phyloP scores from a whole-genome alignment of 805 yeast genomes.

The Wickerhamomyces hampshirensis region DNA sequence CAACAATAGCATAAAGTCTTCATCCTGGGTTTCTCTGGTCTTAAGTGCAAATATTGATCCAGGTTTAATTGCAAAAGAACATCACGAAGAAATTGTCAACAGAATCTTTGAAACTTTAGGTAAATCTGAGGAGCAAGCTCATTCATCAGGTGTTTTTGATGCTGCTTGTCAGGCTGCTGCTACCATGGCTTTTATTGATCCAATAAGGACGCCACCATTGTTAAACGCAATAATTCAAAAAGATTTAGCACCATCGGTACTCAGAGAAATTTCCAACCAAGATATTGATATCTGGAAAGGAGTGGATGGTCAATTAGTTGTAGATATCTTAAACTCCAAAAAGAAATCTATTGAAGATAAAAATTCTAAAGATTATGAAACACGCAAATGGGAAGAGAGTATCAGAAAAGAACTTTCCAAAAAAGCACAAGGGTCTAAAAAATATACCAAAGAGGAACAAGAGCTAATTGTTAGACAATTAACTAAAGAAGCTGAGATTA shows the following conservation, averaged over 20 bases:
- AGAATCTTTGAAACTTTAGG: constrained; percentile 19
- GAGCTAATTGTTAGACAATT: constrained; percentile 57
- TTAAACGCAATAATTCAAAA: constrained; percentile 37
- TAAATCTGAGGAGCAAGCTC: constrained; percentile 11
- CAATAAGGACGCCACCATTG: constrained; percentile 49
- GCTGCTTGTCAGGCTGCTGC: constrained; percentile 48
- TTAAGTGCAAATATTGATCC: constrained; percentile 62
- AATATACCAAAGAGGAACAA: constrained; percentile 76
- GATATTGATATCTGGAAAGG: constrained; percentile 64
- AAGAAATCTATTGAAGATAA: constrained; percentile 50
- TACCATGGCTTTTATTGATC: constrained; percentile 52
- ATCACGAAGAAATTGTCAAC: constrained; percentile 21
- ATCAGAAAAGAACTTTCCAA: constrained; percentile 70
- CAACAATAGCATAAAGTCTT: constrained; percentile 32
- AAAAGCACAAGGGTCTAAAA: constrained; percentile 44
- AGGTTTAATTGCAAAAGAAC: constrained; percentile 41
- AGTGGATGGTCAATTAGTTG: constrained; percentile 62
- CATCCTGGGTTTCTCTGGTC: constrained; percentile 76
- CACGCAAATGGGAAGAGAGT: constrained; percentile 84
- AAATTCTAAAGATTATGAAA: constrained; percentile 80
- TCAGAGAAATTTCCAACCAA: constrained; percentile 36
- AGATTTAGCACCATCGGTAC: constrained; percentile 31
- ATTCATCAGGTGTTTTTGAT: constrained; percentile 38
- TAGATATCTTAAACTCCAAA: constrained; percentile 50
- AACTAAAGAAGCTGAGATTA: constrained; percentile 51